Evolutionary conservation across 2,329 filamentous ascomycete genomes (phyloP).

Genomic region (Podosphaera fusca): DNA sequence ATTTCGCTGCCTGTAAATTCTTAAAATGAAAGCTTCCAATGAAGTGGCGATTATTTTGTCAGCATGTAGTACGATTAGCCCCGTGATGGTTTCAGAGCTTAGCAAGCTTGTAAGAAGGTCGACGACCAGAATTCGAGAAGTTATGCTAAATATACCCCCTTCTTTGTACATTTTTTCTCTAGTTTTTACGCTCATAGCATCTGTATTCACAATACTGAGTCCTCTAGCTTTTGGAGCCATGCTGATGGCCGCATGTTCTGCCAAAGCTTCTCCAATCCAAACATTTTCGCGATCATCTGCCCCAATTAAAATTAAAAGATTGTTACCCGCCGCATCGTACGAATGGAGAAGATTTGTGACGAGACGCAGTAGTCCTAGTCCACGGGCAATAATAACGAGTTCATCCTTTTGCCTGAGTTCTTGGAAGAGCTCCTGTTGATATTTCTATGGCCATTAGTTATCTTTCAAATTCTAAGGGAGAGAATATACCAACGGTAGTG

Average conservation of each 20-base stretch:
- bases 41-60: constrained; percentile 72
- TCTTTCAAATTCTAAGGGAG: neutral
- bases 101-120: constrained; percentile 73
- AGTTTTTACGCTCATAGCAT: constrained; percentile 65
- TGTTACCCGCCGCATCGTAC: constrained; percentile 89
- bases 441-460: constrained; percentile 30
- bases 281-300: constrained; percentile 85
- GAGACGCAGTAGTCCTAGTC: constrained; percentile 74
- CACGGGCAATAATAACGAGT: constrained; percentile 74
- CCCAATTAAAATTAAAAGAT: constrained; percentile 69
- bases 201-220: constrained; percentile 80
- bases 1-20: constrained; percentile 87
- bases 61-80: constrained; percentile 68
- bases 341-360: constrained; percentile 92
- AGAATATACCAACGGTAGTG: constrained; percentile 39
- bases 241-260: constrained; percentile 85
- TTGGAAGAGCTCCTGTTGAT: constrained; percentile 87
- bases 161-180: constrained; percentile 78
- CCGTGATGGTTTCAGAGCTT: constrained; percentile 65
- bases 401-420: constrained; percentile 80
- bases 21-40: constrained; percentile 79
- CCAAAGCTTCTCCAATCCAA: constrained; percentile 89
- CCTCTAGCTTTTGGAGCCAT: constrained; percentile 61
- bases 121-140: constrained; percentile 82
- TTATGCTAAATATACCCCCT: constrained; percentile 88